phyloP scores from a whole-genome alignment of 495 filamentous ascomycete species.

The Hypomontagnella monticulosa region DNA sequence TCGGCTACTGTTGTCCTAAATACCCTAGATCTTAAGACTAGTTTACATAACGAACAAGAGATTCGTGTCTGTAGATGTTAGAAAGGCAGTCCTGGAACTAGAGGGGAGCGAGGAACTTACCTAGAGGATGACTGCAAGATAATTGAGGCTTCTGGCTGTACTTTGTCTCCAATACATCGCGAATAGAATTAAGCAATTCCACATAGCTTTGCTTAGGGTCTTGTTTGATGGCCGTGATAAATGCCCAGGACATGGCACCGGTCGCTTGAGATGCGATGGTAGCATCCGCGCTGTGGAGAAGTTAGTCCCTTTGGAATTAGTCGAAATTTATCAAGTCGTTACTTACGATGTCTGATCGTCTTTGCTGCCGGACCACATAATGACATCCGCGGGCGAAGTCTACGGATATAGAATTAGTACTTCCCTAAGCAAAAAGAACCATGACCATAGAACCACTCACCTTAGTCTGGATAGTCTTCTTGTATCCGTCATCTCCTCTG shows the following conservation, averaged over 20 bases:
- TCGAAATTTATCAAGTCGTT: slow-evolving; percentile 10
- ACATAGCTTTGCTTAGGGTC: slow-evolving; percentile 97
- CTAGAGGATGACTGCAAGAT: slow-evolving; percentile 93
- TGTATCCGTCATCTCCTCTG: slow-evolving; percentile 82
- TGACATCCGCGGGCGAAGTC: slow-evolving; percentile 94
- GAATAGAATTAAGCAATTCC: slow-evolving; percentile 91
- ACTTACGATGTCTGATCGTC: slow-evolving; percentile 92
- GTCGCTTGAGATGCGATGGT: slow-evolving; percentile 82
- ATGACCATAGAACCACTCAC: slow-evolving; percentile 4
- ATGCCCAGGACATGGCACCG: slow-evolving; percentile 97
- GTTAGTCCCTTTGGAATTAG: neutral
- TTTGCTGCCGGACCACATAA: slow-evolving; percentile 98
- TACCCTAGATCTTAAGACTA: neutral
- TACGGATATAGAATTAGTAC: slow-evolving; percentile 4
- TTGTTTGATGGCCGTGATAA: slow-evolving; percentile 88
- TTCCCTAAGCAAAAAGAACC: neutral
- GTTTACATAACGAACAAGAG: slow-evolving; percentile 61
- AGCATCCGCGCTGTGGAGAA: slow-evolving; percentile 64
- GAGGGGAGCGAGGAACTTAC: slow-evolving; percentile 59
- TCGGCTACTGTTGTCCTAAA: too few relatives aligned
- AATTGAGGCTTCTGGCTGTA: slow-evolving; percentile 97
- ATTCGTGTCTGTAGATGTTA: slow-evolving; percentile 51
- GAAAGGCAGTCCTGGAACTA: slow-evolving; percentile 26
- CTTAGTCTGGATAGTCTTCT: slow-evolving; percentile 85
- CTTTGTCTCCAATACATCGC: slow-evolving; percentile 84